phyloP scores from a whole-genome alignment of 139 green algal genomes.

The Spirogloea muscicola region DNA sequence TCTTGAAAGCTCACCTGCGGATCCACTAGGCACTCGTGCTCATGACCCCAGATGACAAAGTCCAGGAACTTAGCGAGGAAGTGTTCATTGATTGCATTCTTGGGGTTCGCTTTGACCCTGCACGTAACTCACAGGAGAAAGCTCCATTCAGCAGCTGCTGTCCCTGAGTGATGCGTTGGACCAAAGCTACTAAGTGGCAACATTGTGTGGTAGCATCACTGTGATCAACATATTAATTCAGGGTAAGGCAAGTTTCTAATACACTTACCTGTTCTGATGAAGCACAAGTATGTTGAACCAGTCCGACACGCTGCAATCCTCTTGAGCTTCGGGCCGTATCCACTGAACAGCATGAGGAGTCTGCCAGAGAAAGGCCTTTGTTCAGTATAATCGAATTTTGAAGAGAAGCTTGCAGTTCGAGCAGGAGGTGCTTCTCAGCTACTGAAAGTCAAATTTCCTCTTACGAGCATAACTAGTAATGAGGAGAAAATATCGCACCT shows the following conservation, averaged over 20 bases:
- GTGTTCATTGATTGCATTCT: constrained; percentile 76
- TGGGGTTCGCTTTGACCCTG: constrained; percentile 55
- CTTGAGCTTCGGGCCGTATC: constrained; percentile 42
- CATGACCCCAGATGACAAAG: constrained; percentile 95
- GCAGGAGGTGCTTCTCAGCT: no score
- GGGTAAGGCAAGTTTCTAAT: not conserved
- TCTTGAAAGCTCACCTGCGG: constrained; percentile 52
- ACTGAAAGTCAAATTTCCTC: no score
- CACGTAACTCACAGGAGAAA: no score
- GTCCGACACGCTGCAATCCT: constrained; percentile 44
- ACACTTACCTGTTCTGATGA: constrained; percentile 80
- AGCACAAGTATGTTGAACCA: constrained; percentile 96
- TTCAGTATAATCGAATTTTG: not conserved
- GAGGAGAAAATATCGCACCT: constrained; percentile 36
- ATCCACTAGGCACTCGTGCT: constrained; percentile 90
- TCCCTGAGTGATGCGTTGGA: no score
- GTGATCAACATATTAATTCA: not conserved
- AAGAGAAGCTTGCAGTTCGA: no score
- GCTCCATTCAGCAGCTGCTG: no score
- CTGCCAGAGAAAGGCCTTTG: constrained; percentile 15
- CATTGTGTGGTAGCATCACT: no score
- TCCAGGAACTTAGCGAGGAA: constrained; percentile 86
- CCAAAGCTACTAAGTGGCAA: no score
- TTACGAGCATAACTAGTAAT: not conserved
- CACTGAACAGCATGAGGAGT: constrained; percentile 48